These are phyloP conservation scores for Fragilariopsis cylindrus DNA, from an alignment of 108 stramenopile species.

Conservation along the genomic window DNA sequence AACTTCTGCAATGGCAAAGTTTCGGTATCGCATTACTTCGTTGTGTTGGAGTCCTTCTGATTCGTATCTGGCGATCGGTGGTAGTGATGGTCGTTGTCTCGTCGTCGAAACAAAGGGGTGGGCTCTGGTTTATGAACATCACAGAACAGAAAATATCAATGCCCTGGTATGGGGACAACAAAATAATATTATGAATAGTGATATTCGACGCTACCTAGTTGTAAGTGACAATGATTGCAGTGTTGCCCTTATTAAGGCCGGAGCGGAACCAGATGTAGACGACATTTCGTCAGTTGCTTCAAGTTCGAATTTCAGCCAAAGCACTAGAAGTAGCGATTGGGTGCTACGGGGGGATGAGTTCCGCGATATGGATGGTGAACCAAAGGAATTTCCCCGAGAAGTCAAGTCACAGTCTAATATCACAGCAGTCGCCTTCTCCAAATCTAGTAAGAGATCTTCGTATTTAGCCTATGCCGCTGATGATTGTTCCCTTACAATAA, in stretches of 20 bases:
- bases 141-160: slow-evolving; percentile 18
- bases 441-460: slow-evolving; percentile 18
- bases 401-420: slow-evolving; percentile 24
- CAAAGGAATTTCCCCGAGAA: background rate
- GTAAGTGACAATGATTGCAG: slow-evolving; percentile 33
- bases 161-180: slow-evolving; percentile 39
- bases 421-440: slow-evolving; percentile 42
- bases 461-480: slow-evolving; percentile 42
- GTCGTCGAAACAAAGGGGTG: slow-evolving; percentile 46
- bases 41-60: slow-evolving; percentile 46
- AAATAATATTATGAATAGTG: slow-evolving; percentile 3
- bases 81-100: slow-evolving; percentile 37
- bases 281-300: slow-evolving; percentile 30
- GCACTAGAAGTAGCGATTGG: slow-evolving; percentile 26
- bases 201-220: slow-evolving; percentile 32
- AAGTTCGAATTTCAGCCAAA: slow-evolving; percentile 24
- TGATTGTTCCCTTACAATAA: slow-evolving; percentile 34
- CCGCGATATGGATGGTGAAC: slow-evolving; percentile 26
- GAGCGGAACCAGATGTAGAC: slow-evolving; percentile 25
- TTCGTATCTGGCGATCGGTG: slow-evolving; percentile 41
- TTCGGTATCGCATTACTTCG: slow-evolving; percentile 31
- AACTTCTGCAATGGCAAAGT: slow-evolving; percentile 7
- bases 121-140: slow-evolving; percentile 45
- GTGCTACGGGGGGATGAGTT: slow-evolving; percentile 36
- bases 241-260: slow-evolving; percentile 43